Evolutionary conservation across 371 early-diverging fungal species (phyloP).

Genomic region (Mucor plumbeus): DNA sequence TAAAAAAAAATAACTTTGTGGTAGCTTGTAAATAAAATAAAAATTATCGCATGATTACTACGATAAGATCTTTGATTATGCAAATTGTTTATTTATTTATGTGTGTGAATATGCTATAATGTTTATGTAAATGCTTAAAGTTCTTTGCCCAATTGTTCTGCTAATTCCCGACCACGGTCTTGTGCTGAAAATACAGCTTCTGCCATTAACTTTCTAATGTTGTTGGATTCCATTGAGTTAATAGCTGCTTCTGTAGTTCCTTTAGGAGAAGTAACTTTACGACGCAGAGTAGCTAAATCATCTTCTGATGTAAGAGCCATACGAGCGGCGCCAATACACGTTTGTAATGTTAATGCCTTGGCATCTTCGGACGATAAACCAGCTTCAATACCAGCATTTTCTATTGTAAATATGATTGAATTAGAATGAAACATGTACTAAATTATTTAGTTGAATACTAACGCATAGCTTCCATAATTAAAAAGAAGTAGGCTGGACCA

Average conservation of each 20-base stretch:
- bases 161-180: conserved; percentile 72
- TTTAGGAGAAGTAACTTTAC: conserved; percentile 91
- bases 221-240: conserved; percentile 70
- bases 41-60: not conserved
- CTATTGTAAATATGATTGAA: conserved; percentile 25
- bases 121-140: conserved; percentile 3
- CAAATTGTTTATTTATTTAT: not conserved
- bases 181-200: conserved; percentile 75
- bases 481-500: conserved; percentile 95
- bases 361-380: conserved; percentile 83
- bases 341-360: conserved; percentile 82
- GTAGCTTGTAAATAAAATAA: not conserved
- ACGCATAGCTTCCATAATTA: conserved; percentile 88
- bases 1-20: conserved; percentile 9
- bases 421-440: not conserved
- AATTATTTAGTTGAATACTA: conserved; percentile 17
- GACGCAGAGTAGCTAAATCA: conserved; percentile 77
- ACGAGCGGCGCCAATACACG: conserved; percentile 87
- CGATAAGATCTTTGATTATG: conserved; percentile 4
- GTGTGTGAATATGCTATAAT: not conserved
- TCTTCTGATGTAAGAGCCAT: conserved; percentile 80
- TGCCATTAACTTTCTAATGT: conserved; percentile 59
- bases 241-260: conserved; percentile 95
- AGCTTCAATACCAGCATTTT: conserved; percentile 78
- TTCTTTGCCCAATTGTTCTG: conserved; percentile 67